Percentiles rank a stretch among this genome's conserved stretches.
Evolutionary conservation across 2,329 filamentous ascomycete genomes (phyloP).

Genomic region (Metarhizium album): DNA sequence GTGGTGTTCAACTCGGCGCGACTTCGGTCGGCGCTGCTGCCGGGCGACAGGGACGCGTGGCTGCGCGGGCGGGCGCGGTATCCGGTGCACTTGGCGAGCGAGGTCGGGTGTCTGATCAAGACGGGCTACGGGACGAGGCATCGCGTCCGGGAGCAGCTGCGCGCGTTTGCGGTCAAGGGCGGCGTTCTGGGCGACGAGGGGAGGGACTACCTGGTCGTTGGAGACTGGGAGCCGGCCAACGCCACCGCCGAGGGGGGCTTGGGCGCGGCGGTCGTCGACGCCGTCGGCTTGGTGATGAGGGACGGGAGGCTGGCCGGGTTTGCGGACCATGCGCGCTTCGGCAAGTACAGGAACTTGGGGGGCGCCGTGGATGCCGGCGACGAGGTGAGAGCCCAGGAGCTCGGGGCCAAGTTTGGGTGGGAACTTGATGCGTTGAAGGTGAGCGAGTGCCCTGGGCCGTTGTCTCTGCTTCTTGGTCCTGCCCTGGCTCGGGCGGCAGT

Average conservation of each 20-base stretch:
- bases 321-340: constrained; percentile 22
- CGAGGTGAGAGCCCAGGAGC: constrained; percentile 23
- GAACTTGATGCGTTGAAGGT: constrained; percentile 41
- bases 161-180: constrained; percentile 27
- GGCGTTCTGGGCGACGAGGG: constrained; percentile 25
- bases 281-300: constrained; percentile 26
- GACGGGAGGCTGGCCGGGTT: constrained; percentile 17
- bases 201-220: constrained; percentile 36
- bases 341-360: constrained; percentile 30
- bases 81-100: constrained; percentile 32
- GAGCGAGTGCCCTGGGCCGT: too few relatives aligned
- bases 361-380: constrained; percentile 27
- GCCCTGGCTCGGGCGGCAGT: too few relatives aligned
- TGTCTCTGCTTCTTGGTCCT: neutral
- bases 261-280: constrained; percentile 29
- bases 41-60: constrained; percentile 28
- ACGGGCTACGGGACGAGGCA: constrained; percentile 44
- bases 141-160: constrained; percentile 35
- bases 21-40: constrained; percentile 20
- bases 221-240: constrained; percentile 34
- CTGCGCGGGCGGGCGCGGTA: constrained; percentile 27
- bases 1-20: constrained; percentile 23
- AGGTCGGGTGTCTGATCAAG: constrained; percentile 43
- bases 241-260: constrained; percentile 18
- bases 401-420: constrained; percentile 33